Conservation (phyloP, 441 rosid species). For the Mallotus repandus region DNA sequence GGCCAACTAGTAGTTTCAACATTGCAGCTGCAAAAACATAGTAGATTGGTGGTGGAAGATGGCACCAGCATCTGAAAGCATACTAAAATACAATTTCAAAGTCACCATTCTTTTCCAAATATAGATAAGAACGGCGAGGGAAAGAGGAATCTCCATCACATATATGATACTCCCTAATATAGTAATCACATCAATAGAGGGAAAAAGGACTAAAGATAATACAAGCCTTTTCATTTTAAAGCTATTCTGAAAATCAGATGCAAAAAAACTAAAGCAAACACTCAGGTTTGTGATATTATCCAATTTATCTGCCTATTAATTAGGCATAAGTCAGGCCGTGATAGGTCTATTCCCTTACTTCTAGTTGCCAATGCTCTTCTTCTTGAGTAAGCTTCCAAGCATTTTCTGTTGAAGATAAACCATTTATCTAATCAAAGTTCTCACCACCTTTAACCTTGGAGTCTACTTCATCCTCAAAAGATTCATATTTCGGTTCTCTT, state of each 20-base stretch:
- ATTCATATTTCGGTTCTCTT: constrained; percentile 63
- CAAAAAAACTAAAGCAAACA: constrained; percentile 32
- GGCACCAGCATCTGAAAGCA: constrained; percentile 26
- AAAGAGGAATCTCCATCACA: constrained; percentile 36
- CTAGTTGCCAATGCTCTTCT: constrained; percentile 63
- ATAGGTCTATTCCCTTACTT: constrained; percentile 41
- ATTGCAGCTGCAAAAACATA: constrained; percentile 30
- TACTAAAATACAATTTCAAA: constrained; percentile 25
- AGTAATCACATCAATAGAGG: constrained; percentile 29
- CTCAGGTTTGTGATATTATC: constrained; percentile 33
- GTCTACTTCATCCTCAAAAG: constrained; percentile 61
- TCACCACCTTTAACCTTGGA: constrained; percentile 59
- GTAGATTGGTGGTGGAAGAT: constrained; percentile 43
- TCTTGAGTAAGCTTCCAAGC: constrained; percentile 80
- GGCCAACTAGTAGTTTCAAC: constrained; percentile 41
- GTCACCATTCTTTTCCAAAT: constrained; percentile 30
- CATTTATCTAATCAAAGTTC: constrained; percentile 54
- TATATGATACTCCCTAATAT: constrained; percentile 36
- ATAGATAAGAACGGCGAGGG: constrained; percentile 24
- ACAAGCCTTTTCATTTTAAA: constrained; percentile 43
- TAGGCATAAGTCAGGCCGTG: constrained; percentile 23
- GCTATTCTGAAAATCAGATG: constrained; percentile 38
- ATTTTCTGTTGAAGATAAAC: constrained; percentile 50
- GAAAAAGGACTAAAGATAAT: constrained; percentile 33
- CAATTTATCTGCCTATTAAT: constrained; percentile 35